Percentiles rank a stretch among this genome's conserved stretches.
These are phyloP conservation scores for Aureobasidium sp. DNA, from an alignment of 2,329 filamentous ascomycete genomes.

Conservation along the genomic window DNA sequence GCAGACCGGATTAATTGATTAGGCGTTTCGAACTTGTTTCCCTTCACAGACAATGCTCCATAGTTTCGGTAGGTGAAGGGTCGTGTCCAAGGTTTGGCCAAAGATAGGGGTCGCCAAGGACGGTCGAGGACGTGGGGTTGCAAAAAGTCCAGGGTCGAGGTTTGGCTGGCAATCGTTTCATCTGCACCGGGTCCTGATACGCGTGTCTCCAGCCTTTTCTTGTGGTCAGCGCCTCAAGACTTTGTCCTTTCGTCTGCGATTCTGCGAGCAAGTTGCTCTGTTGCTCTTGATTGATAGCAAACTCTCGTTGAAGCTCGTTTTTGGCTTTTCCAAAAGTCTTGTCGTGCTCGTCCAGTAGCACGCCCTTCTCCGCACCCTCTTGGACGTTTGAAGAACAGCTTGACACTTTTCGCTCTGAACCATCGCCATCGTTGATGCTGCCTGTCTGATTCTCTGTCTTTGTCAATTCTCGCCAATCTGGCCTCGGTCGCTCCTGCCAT, in stretches of 20 bases:
- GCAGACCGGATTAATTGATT: too few relatives aligned
- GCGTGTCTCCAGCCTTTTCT: slow-evolving; percentile 5
- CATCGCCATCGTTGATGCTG: not conserved
- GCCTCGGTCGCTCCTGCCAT: not conserved
- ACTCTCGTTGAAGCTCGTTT: not conserved
- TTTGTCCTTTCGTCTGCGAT: not conserved
- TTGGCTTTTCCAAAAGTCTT: not conserved
- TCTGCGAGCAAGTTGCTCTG: not conserved
- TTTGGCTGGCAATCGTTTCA: slow-evolving; percentile 12
- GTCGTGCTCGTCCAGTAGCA: not conserved
- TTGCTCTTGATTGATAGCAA: not conserved
- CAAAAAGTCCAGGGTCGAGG: slow-evolving; percentile 5
- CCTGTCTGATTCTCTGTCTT: not conserved
- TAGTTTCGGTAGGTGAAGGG: too few relatives aligned
- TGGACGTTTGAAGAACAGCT: slow-evolving; percentile 7
- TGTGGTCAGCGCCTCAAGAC: slow-evolving; percentile 5
- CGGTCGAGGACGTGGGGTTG: slow-evolving; percentile 1
- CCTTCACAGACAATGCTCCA: too few relatives aligned
- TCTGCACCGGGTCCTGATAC: not conserved
- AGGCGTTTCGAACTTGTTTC: too few relatives aligned
- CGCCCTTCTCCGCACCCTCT: slow-evolving; percentile 1
- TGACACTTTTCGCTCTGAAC: not conserved
- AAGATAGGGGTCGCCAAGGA: slow-evolving; percentile 6
- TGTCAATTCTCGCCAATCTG: slow-evolving; percentile 7
- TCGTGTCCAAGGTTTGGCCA: too few relatives aligned